Percentiles rank a stretch among this genome's conserved stretches.
These are phyloP conservation scores for Polygonum maritimum DNA, from an alignment of 148 eudicot genomes.

Conservation along the genomic window DNA sequence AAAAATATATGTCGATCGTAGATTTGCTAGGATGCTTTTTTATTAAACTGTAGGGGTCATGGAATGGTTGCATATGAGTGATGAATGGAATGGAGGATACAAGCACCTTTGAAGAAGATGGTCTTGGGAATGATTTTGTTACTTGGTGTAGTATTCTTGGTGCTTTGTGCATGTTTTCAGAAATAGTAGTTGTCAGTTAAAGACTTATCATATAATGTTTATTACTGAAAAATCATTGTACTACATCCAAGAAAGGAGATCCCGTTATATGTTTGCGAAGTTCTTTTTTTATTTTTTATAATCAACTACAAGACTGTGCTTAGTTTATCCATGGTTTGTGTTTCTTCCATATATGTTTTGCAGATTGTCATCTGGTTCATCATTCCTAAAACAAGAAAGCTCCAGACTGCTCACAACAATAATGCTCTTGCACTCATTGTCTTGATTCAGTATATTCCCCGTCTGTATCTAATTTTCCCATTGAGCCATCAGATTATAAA, in stretches of 20 bases:
- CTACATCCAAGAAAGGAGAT: neutral
- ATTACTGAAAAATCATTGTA: neutral
- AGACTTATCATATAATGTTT: neutral
- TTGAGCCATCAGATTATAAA: slow-evolving; percentile 83
- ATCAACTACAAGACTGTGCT: neutral
- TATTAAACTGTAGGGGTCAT: too few relatives aligned
- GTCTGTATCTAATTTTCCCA: slow-evolving; percentile 87
- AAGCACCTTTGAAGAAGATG: neutral
- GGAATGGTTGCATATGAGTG: neutral
- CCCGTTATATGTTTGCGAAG: neutral
- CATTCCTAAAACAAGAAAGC: slow-evolving; percentile 73
- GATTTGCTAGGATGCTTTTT: neutral
- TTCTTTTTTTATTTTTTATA: neutral
- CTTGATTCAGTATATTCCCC: slow-evolving; percentile 81
- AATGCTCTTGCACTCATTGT: slow-evolving; percentile 97
- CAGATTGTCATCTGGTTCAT: slow-evolving; percentile 96
- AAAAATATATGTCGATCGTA: neutral
- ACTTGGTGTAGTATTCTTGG: neutral
- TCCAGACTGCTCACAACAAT: slow-evolving; percentile 69
- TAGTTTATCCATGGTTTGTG: neutral
- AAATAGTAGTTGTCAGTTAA: neutral
- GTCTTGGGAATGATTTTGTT: neutral
- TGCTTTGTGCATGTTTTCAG: neutral
- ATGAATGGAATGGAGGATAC: neutral
- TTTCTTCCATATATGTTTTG: slow-evolving; percentile 9